phyloP scores from a whole-genome alignment of 306 rosid species.

The Gastrolobium villosum region DNA sequence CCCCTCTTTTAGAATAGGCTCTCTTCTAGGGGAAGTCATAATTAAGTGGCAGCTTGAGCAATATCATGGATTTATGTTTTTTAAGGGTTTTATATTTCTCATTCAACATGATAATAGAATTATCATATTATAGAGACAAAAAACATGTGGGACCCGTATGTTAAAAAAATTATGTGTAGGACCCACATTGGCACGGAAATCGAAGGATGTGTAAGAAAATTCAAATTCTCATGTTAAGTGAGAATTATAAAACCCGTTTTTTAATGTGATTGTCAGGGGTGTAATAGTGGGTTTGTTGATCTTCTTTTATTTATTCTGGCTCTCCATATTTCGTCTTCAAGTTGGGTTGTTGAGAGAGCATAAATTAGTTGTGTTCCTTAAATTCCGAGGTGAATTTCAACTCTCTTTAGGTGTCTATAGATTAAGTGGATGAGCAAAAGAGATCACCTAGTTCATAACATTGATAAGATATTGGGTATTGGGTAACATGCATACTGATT shows the following conservation, averaged over 20 bases:
- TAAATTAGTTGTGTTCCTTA: conserved; percentile 36
- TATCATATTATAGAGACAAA: too few species aligned
- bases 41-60: conserved; percentile 12
- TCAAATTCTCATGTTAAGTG: too few species aligned
- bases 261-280: conserved; percentile 3
- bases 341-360: conserved; percentile 38
- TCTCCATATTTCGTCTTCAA: neutral
- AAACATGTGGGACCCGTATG: too few species aligned
- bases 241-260: too few species aligned
- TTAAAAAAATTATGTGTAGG: too few species aligned
- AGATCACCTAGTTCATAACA: conserved; percentile 9
- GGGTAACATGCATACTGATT: neutral
- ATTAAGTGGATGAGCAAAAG: conserved; percentile 14
- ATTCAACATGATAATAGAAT: too few species aligned
- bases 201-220: too few species aligned
- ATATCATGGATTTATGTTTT: conserved; percentile 4
- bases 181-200: too few species aligned
- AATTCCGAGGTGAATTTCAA: conserved; percentile 3
- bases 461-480: neutral
- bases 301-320: neutral
- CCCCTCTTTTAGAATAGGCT: conserved; percentile 31
- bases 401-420: neutral
- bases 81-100: too few species aligned
- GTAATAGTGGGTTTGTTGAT: conserved; percentile 14
- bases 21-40: neutral